Evolutionary conservation across 1,284 basidiomycete species (phyloP), one percentile per base, ranked within the genome.

Genomic region (Volvariella volvacea): DNA sequence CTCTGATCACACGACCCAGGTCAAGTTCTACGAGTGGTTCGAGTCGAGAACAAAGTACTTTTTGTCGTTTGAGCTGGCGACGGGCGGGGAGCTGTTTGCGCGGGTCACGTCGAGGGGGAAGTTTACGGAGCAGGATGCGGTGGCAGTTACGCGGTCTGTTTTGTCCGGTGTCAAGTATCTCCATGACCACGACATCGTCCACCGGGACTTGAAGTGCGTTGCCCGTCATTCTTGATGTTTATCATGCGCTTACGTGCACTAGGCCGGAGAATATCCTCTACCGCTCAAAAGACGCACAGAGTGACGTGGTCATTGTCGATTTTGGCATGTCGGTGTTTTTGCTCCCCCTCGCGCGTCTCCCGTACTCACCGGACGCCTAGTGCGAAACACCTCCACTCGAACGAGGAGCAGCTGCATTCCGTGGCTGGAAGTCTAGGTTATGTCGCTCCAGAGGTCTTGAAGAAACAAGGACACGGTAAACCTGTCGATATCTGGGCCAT

Each of bases 261-360:
- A 89, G 85, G 56, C 92, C 94, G 0, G 94, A 98, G 64, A 97
- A 98, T 59, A 95, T 96, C 48, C 72, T 96, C 6, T 96, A 92
- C 62, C 83, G 90, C 43, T 88, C 88, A 7, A 76, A 70, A 47
- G 83, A 78, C 2, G 60, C 74, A 9, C 73, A 84, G 19, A 88
- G 86, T 16, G 86, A 86, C 50, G 76, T 96, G 43, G 92, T 96
- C 43, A 92, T 96, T 44, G 92, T 85, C 16, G 96, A 99, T 64
- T 98, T 99, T 62, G 96, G 96, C 52, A 97, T 99, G 87, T 89
- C 54, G 38, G 81, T 65, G 30, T 32, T 16, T 36, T 36, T 3
- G 36, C 36, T 20, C 41, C 22, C 42, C 19, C 21, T 25, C 6
- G 32, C 32, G 7, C 12, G 39, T 42, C 33, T 34, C 43, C 45